Evolutionary conservation across 345 rosid species (phyloP).

Genomic region (Lenwebbia sp.): DNA sequence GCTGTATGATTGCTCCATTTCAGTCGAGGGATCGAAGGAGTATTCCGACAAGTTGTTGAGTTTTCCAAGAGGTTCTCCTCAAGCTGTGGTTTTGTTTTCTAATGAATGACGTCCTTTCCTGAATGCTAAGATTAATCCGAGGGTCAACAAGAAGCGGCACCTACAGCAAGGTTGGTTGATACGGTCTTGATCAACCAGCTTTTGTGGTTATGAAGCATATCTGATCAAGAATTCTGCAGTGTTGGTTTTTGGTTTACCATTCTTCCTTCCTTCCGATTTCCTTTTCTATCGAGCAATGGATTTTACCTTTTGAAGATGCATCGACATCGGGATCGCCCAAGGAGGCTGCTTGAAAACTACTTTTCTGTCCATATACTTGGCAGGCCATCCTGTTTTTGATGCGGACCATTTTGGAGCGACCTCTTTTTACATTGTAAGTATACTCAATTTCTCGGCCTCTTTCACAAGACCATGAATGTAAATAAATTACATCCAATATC

Average conservation of each 20-base stretch:
- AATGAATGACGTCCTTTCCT: neutral
- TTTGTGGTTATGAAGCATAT: neutral
- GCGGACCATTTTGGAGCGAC: neutral
- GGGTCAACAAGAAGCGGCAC: neutral
- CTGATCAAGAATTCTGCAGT: neutral
- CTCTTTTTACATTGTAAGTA: neutral
- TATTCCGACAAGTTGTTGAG: neutral
- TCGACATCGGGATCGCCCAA: neutral
- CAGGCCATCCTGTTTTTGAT: neutral
- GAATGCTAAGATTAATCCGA: neutral
- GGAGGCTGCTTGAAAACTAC: neutral
- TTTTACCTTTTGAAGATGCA: neutral
- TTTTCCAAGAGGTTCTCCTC: conserved; percentile 1
- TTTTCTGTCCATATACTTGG: neutral
- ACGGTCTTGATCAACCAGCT: neutral
- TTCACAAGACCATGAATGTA: neutral
- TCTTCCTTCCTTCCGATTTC: neutral
- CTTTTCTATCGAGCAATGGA: neutral
- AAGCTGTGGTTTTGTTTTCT: neutral
- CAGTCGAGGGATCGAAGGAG: neutral
- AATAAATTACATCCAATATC: neutral
- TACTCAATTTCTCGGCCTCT: neutral
- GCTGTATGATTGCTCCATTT: neutral
- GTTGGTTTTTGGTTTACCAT: neutral
- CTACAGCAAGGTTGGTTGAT: neutral